Evolutionary conservation across 73 alveolate species (phyloP).

Genomic region (Uronychia setigera): DNA sequence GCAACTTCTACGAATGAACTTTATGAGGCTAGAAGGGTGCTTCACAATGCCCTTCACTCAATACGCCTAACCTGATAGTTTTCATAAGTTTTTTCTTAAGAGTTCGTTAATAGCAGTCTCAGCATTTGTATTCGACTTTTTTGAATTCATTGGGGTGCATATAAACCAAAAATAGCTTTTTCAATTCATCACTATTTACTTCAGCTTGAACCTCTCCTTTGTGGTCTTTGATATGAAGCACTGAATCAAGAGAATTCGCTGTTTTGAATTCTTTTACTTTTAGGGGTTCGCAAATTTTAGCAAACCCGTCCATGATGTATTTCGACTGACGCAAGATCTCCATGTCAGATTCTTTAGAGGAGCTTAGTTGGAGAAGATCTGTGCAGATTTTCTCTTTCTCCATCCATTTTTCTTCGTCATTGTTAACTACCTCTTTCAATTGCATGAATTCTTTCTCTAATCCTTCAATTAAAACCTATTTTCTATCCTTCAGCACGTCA

Average conservation of each 20-base stretch:
- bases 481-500: slow-evolving; percentile 45
- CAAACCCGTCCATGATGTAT: slow-evolving; percentile 56
- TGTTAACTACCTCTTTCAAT: slow-evolving; percentile 40
- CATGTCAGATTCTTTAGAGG: slow-evolving; percentile 48
- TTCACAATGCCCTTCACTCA: not conserved
- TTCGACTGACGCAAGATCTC: slow-evolving; percentile 45
- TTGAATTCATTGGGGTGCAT: slow-evolving; percentile 19
- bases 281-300: slow-evolving; percentile 26
- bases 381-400: slow-evolving; percentile 54
- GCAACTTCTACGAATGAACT: no score
- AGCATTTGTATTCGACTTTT: slow-evolving; percentile 22
- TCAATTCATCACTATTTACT: slow-evolving; percentile 24
- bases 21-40: not conserved
- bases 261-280: slow-evolving; percentile 38
- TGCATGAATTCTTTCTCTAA: slow-evolving; percentile 39
- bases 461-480: slow-evolving; percentile 29
- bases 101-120: not conserved
- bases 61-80: not conserved
- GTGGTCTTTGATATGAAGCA: slow-evolving; percentile 40
- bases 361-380: slow-evolving; percentile 38
- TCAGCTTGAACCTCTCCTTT: slow-evolving; percentile 20
- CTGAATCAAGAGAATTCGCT: slow-evolving; percentile 47
- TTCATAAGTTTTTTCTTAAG: not conserved
- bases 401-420: slow-evolving; percentile 59
- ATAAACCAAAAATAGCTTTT: slow-evolving; percentile 12